phyloP scores from a whole-genome alignment of 331 rosid species.

The Malus hybrid region DNA sequence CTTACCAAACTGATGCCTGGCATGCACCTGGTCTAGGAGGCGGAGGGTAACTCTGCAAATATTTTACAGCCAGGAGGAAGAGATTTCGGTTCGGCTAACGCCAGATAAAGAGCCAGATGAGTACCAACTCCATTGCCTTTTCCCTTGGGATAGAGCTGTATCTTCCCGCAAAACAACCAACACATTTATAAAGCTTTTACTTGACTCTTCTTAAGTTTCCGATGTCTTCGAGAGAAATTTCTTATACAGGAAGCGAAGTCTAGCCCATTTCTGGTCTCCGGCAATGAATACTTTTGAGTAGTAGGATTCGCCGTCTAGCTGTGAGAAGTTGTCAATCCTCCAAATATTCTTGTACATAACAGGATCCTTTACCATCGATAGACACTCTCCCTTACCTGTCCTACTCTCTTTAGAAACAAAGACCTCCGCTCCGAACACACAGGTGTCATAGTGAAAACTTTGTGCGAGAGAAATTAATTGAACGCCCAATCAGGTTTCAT shows the following conservation, averaged over 20 bases:
- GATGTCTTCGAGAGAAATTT: not conserved
- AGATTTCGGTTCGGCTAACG: constrained; percentile 32
- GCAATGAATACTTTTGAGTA: constrained; percentile 37
- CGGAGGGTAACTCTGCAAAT: constrained; percentile 36
- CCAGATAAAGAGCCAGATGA: constrained; percentile 33
- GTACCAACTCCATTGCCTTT: constrained; percentile 27
- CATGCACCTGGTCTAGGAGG: constrained; percentile 14
- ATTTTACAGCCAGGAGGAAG: constrained; percentile 34
- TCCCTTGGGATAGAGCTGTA: constrained; percentile 56
- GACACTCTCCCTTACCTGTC: constrained; percentile 43
- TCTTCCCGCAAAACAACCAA: constrained; percentile 36
- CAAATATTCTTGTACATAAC: constrained; percentile 24
- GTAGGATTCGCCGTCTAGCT: constrained; percentile 16
- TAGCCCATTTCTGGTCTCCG: constrained; percentile 37
- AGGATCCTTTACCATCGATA: constrained; percentile 43
- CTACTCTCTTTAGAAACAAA: constrained; percentile 47
- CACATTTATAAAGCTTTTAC: not conserved
- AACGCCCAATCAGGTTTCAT: not conserved
- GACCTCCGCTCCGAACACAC: constrained; percentile 68
- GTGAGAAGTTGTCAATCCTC: constrained; percentile 37
- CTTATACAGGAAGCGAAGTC: not conserved
- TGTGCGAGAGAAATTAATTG: constrained; percentile 42
- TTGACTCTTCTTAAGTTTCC: not conserved
- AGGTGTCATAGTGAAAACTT: constrained; percentile 38
- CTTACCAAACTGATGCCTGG: not conserved